Conservation (phyloP, 768 basidiomycete genomes). For the Hericium erinaceus region DNA sequence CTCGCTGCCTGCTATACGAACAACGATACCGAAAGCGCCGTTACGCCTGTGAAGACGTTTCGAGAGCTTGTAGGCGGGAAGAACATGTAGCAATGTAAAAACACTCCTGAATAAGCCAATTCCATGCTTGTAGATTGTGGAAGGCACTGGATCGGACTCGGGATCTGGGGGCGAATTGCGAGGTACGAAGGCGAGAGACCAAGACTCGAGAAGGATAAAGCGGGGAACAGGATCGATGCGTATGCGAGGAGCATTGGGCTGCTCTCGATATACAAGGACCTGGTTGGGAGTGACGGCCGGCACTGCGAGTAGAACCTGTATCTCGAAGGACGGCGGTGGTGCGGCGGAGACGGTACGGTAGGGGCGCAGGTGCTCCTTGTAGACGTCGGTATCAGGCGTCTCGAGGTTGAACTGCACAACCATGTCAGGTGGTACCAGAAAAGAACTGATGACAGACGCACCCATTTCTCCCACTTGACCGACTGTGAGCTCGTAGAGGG, state of each 20-base stretch:
- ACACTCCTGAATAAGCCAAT: conserved; percentile 76
- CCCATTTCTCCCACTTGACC: conserved; percentile 74
- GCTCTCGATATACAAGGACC: conserved; percentile 58
- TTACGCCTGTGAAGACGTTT: conserved; percentile 45
- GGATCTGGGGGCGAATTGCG: background rate
- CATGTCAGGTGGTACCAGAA: background rate
- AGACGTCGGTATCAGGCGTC: conserved; percentile 63
- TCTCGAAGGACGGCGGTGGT: conserved; percentile 39
- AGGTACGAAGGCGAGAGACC: conserved; percentile 41
- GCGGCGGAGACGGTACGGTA: conserved; percentile 49
- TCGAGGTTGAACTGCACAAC: conserved; percentile 66
- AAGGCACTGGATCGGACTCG: conserved; percentile 45
- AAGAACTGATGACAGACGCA: conserved; percentile 26
- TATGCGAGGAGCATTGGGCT: conserved; percentile 34
- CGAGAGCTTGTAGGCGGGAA: conserved; percentile 70
- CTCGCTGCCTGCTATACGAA: conserved; percentile 30
- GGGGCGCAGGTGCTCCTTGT: conserved; percentile 50
- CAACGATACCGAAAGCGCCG: conserved; percentile 38
- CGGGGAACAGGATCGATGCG: conserved; percentile 62
- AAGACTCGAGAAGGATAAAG: conserved; percentile 65
- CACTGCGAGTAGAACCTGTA: conserved; percentile 62
- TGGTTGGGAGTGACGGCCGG: conserved; percentile 64
- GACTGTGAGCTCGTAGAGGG: conserved; percentile 28
- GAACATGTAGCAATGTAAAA: conserved; percentile 60
- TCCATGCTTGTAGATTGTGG: conserved; percentile 79